Evolutionary conservation across 2,329 filamentous ascomycete genomes (phyloP).

Genomic region (Pochonia chlamydosporia): DNA sequence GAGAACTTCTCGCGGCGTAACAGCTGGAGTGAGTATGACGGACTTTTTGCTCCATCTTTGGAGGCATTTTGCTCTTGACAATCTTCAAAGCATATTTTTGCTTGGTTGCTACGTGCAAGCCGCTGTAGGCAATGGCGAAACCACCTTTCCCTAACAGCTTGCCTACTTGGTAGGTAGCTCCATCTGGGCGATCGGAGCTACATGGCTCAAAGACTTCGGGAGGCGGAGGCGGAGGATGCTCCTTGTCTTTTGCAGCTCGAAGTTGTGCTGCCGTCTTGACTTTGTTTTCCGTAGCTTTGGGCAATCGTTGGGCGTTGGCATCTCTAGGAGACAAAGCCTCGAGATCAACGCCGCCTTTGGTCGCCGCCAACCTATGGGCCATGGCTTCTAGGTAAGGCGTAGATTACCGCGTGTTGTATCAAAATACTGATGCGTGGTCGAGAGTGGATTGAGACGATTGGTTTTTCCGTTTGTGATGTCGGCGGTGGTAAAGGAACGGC

Average conservation of each 20-base stretch:
- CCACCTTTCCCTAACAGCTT: slow-evolving; percentile 73
- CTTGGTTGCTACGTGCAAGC: slow-evolving; percentile 58
- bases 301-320: slow-evolving; percentile 53
- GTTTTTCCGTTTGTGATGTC: neutral
- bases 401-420: neutral
- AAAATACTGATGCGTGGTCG: neutral
- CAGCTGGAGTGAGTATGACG: slow-evolving; percentile 7
- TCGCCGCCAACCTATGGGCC: slow-evolving; percentile 40
- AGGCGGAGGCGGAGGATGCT: slow-evolving; percentile 61
- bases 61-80: slow-evolving; percentile 75
- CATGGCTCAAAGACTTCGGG: slow-evolving; percentile 54
- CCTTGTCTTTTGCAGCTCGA: slow-evolving; percentile 57
- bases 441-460: neutral
- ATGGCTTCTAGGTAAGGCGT: slow-evolving; percentile 23
- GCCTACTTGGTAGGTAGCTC: slow-evolving; percentile 68
- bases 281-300: slow-evolving; percentile 44
- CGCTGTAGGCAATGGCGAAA: slow-evolving; percentile 76
- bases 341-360: slow-evolving; percentile 47
- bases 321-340: slow-evolving; percentile 61
- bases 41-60: slow-evolving; percentile 81
- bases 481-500: neutral
- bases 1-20: neutral
- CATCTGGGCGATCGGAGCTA: slow-evolving; percentile 62
- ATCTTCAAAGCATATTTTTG: slow-evolving; percentile 74
- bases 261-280: slow-evolving; percentile 45